Evolutionary conservation across 2,329 filamentous ascomycete species (phyloP).

Genomic region (Zasmidium citrigriseum): DNA sequence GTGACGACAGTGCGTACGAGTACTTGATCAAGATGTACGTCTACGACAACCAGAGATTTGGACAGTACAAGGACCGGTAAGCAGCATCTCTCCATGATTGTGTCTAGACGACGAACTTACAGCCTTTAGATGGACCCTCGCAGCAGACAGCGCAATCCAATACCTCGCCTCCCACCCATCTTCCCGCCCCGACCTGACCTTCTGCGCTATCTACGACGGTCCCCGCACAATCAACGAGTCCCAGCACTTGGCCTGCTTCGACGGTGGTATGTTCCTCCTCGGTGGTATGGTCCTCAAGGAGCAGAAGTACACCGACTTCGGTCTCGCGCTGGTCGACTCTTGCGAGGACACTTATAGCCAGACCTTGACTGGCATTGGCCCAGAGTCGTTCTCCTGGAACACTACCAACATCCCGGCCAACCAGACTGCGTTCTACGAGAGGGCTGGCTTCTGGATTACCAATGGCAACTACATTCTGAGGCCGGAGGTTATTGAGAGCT

Average conservation of each 20-base stretch:
- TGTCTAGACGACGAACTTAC: neutral
- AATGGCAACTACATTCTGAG: slow-evolving; percentile 66
- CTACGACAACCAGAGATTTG: slow-evolving; percentile 69
- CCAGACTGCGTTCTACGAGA: slow-evolving; percentile 62
- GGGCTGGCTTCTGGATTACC: slow-evolving; percentile 70
- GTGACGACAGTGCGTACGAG: slow-evolving; percentile 81
- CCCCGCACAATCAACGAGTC: slow-evolving; percentile 40
- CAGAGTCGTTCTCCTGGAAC: slow-evolving; percentile 58
- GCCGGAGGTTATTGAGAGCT: slow-evolving; percentile 38
- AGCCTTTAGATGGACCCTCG: slow-evolving; percentile 62
- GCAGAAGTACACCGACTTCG: slow-evolving; percentile 71
- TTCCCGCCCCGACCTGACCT: slow-evolving; percentile 69
- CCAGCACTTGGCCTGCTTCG: slow-evolving; percentile 71
- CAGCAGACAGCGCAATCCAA: slow-evolving; percentile 73
- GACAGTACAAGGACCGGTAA: slow-evolving; percentile 61
- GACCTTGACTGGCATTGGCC: slow-evolving; percentile 73
- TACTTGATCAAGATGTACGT: slow-evolving; percentile 91
- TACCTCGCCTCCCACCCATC: slow-evolving; percentile 70
- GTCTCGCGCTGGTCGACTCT: slow-evolving; percentile 68
- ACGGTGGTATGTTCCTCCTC: slow-evolving; percentile 82
- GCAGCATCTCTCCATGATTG: neutral
- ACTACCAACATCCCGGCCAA: slow-evolving; percentile 34
- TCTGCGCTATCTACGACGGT: slow-evolving; percentile 61
- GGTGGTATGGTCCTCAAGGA: slow-evolving; percentile 70
- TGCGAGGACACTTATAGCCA: slow-evolving; percentile 73